Conservation (phyloP, 176 grass and related monocot genomes). For the bread wheat (Triticum aestivum) region IWGSC_CS_RefSeq_v2.1 NC_057806.1:227190337-227190836, state of each 20-base stretch:
- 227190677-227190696: neutral
- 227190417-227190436: conserved; percentile 18
- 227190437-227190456: conserved; percentile 11
- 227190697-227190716: neutral
- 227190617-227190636: neutral
- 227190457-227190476: neutral
- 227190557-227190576: conserved; percentile 69
- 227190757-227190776: too few species aligned
- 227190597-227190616: neutral
- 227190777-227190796: too few species aligned
- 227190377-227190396: conserved; percentile 98
- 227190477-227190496: neutral
- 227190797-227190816: too few species aligned
- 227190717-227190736: too few species aligned
- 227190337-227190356: conserved; percentile 84
- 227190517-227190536: neutral
- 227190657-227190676: conserved; percentile 28
- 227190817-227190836: too few species aligned
- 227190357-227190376: conserved; percentile 90
- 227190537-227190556: conserved; percentile 99
- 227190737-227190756: too few species aligned
- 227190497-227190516: neutral
- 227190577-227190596: conserved; percentile 61
- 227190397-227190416: conserved; percentile 95
- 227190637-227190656: conserved; percentile 11